A percentile compares a stretch with the other conserved stretches of the same genome.
phyloP scores from a whole-genome alignment of 495 filamentous ascomycete genomes.

The Penicillium verhagenii region DNA sequence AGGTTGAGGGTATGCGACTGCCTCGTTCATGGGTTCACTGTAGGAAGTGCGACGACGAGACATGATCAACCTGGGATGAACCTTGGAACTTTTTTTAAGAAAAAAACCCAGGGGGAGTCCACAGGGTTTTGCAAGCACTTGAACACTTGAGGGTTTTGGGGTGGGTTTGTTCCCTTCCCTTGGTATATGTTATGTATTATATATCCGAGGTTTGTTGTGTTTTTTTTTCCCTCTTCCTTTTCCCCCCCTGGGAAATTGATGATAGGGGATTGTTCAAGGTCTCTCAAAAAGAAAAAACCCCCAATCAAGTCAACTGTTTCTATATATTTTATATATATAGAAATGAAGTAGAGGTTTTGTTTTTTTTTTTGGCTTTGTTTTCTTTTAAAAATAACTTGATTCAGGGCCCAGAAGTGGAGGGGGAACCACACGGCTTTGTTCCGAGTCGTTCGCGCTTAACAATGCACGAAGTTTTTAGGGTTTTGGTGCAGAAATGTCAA shows the following conservation, averaged over 20 bases:
- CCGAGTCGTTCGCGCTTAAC: constrained; percentile 14
- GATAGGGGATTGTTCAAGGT: no score
- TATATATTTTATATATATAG: background rate
- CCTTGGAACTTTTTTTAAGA: no score
- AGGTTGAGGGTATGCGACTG: constrained; percentile 32
- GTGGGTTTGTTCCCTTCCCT: background rate
- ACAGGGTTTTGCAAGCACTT: no score
- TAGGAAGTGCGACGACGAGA: constrained; percentile 45
- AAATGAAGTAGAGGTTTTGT: constrained; percentile 4
- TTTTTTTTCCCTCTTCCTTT: no score
- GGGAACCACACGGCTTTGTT: constrained; percentile 9
- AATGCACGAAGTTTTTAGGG: background rate
- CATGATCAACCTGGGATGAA: no score
- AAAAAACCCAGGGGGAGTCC: no score
- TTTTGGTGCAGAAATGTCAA: background rate
- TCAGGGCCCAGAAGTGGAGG: constrained; percentile 1
- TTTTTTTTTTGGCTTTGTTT: constrained; percentile 6
- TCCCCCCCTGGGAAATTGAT: no score
- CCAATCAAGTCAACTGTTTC: background rate
- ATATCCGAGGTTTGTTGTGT: no score
- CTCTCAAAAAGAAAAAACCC: background rate
- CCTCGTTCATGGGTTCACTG: constrained; percentile 43
- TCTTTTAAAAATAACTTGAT: constrained; percentile 3
- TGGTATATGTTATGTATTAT: no score
- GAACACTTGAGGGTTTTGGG: no score